Evolutionary conservation across 2,329 filamentous ascomycete genomes (phyloP), one percentile per base, ranked within the genome.

Genomic region (Fusarium napiforme): DNA sequence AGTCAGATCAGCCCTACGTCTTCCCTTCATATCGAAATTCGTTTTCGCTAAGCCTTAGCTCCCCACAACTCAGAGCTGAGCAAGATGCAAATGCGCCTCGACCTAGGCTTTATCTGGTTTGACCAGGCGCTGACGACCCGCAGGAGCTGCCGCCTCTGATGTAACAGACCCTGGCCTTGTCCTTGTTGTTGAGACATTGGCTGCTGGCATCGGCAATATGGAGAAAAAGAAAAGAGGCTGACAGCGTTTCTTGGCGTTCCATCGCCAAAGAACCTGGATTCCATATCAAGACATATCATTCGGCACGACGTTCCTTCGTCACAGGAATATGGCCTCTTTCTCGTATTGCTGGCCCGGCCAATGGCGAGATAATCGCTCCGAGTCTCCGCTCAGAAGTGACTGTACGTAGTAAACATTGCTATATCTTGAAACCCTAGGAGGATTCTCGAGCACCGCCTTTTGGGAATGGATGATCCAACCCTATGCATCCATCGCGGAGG

Each of bases 81-180:
- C 52, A 49, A 26, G 40, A 36, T 49, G 42, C 34, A 66, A 69
- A 55, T 70, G 66, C 53, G 67, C 66, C 67, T 70, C 66, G 37
- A 42, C n/a, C 71, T 73, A 73, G 36, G 55, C 71, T 66, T 26
- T 26, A 68, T 68, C 19, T 28, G 67, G 71, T 40, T 21, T 23
- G 15, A 73, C 45, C 28, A 18, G 23, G 67, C 71, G 71, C 71
- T 64, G 47, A 23, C 42, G 26, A 18, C 63, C 57, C 50, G 60
- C 60, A 52, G 43, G 43, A 56, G 40, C 52, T 40, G 40, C 28
- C 23, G 50, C 64, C 40, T 57, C 69, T 69, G 69, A 69, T 69
- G 59, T 23, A 32, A 69, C 26, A 50, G 56, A 23, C 36, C 52
- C 34, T 55, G 23, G 34, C 28, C 23, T 46, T 64, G 50, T 40